Conservation (phyloP, 345 rosid species). For the Carallia brachiata region DNA sequence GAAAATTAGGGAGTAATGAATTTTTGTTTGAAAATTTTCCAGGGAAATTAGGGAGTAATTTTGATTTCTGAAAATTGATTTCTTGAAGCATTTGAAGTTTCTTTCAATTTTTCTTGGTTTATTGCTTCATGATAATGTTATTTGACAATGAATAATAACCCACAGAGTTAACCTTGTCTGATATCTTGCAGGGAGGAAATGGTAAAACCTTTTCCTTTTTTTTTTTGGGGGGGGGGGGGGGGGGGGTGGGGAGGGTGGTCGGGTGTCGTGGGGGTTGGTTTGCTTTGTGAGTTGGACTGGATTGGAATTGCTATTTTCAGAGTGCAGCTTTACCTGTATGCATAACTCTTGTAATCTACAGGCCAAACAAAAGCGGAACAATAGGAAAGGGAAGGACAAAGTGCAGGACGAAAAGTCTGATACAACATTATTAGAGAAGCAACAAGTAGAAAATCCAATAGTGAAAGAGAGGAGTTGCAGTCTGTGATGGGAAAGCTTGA, state of each 20-base stretch:
- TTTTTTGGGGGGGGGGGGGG: too few species aligned
- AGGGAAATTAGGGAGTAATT: neutral
- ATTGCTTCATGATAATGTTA: neutral
- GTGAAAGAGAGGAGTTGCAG: slow-evolving; percentile 48
- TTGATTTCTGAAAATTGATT: neutral
- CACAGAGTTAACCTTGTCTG: too few species aligned
- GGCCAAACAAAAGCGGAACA: slow-evolving; percentile 90
- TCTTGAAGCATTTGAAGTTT: neutral
- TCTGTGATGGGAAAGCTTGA: slow-evolving; percentile 61
- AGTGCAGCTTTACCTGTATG: neutral
- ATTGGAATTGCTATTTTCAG: too few species aligned
- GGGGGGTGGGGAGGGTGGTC: too few species aligned
- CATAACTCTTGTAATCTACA: slow-evolving; percentile 21
- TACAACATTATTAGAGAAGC: slow-evolving; percentile 39
- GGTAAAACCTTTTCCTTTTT: too few species aligned
- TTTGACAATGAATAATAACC: neutral
- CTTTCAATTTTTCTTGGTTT: neutral
- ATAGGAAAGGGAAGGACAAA: slow-evolving; percentile 77
- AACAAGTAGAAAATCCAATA: slow-evolving; percentile 38
- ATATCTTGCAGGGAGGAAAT: too few species aligned
- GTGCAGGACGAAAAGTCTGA: slow-evolving; percentile 62
- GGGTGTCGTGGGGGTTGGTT: too few species aligned
- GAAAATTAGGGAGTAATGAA: neutral
- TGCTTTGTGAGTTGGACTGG: too few species aligned
- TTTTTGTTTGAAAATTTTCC: neutral